Conservation (phyloP, 768 basidiomycete genomes). For the Hygrophorus pudorinus region DNA sequence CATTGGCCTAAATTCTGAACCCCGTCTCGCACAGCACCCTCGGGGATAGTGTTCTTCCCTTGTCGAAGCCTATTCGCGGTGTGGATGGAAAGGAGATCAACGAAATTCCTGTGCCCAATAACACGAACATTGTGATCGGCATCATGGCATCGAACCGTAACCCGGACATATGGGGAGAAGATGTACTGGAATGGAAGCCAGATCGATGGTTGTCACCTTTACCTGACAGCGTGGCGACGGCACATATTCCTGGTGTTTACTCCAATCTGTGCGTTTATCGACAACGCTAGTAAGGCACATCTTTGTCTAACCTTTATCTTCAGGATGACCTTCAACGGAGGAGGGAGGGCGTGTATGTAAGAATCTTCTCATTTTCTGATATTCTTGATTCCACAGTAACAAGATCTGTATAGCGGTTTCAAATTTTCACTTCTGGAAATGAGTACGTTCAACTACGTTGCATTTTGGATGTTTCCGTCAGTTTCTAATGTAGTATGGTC, state of each 20-base stretch:
- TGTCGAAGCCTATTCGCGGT: conserved; percentile 20
- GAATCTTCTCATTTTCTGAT: too few species aligned
- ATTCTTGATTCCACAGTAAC: too few species aligned
- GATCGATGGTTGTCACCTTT: conserved; percentile 28
- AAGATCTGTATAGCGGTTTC: too few species aligned
- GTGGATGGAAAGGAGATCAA: conserved; percentile 18
- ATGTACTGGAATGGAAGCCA: conserved; percentile 32
- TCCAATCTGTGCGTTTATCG: conserved; percentile 16
- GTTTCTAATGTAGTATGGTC: too few species aligned
- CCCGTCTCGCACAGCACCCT: neutral
- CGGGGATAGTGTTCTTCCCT: conserved; percentile 19
- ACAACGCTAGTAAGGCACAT: too few species aligned
- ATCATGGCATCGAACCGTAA: conserved; percentile 23
- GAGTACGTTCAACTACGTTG: too few species aligned
- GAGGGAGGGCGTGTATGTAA: too few species aligned
- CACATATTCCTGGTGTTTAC: conserved; percentile 24
- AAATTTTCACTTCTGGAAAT: too few species aligned
- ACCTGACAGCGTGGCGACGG: conserved; percentile 13
- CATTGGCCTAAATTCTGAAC: too few species aligned
- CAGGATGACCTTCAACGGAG: too few species aligned
- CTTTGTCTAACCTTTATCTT: too few species aligned
- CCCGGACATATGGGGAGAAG: conserved; percentile 29
- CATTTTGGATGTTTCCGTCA: too few species aligned
- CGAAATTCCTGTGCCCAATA: conserved; percentile 16
- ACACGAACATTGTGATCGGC: conserved; percentile 1